Base-by-base conservation (phyloP, 2,329 filamentous ascomycete genomes). In the Fusarium poae region DNA sequence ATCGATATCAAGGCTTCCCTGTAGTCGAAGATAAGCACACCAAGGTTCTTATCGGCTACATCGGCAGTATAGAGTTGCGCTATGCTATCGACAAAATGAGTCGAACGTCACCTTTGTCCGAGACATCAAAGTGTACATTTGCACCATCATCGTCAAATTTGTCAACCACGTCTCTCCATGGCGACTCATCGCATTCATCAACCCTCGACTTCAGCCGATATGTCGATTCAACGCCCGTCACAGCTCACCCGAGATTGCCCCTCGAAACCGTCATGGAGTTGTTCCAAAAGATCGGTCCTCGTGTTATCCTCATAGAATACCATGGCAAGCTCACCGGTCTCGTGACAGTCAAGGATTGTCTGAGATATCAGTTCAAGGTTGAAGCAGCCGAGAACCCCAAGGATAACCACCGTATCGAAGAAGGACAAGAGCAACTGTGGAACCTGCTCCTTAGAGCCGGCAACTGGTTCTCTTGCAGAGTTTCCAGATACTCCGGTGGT, bases 181-280 rank as follows among this genome's bases (percentile, higher is more conserved):
- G 63, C 25, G 72, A 74, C 39, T 67, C 72, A 5, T 70, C 72
- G 0, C 50, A 62, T 12, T 84, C 88, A 5, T 83, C 85, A 9
- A 84, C 81, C 2, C 78, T 97, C 34, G 93, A 98, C 76, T 92
- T 99, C 71, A 91, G 90, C 72, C 89, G 92, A 48, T 98, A 95
- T 76, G 90, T 97, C 53, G 95, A 99, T 77, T 86, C 90, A 11
- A 97, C 94, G 0, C 96, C 96, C 0, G 88, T 99, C 3, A 92
- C 94, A 0, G 94, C 94, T 1, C 96, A 99, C 76, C 96, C 96
- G 1, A 89, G 93, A 2, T 88, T 98, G 1, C 92, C 95, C 0
- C 88, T 99, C 0, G 96, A 99, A 80, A 99, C 96, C 0, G 95
- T 97, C 32, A 97, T 99, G 94, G 96, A 99, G 76, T 85, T 99